Evolutionary conservation across 805 yeast genomes (phyloP).

Genomic region (Candida ipomoeae): DNA sequence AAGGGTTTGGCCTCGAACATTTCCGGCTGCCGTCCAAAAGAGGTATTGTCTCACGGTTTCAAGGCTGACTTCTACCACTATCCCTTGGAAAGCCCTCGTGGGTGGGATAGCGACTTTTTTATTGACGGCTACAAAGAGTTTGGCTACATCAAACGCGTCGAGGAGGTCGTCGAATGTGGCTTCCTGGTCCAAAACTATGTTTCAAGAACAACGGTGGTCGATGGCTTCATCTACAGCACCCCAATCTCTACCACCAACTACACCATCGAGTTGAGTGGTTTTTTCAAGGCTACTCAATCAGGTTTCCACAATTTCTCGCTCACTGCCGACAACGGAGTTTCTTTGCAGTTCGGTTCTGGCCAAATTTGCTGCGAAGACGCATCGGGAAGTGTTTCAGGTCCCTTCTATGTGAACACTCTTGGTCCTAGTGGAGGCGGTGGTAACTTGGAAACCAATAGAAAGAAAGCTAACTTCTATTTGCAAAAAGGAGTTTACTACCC

Average conservation of each 20-base stretch:
- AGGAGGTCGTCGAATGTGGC: background rate
- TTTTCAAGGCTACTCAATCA: slow-evolving; percentile 2
- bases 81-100: background rate
- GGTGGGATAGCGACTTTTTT: background rate
- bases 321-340: background rate
- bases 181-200: background rate
- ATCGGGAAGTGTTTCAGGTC: background rate
- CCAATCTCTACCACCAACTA: slow-evolving; percentile 4
- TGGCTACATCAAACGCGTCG: background rate
- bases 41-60: background rate
- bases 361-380: background rate
- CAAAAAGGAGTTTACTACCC: background rate
- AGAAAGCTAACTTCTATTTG: background rate
- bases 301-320: background rate
- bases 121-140: background rate
- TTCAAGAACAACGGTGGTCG: background rate
- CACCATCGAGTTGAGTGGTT: slow-evolving; percentile 7
- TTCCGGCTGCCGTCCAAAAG: background rate
- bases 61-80: background rate
- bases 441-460: background rate
- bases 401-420: background rate
- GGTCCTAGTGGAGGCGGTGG: background rate
- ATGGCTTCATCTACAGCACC: slow-evolving; percentile 3
- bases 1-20: background rate
- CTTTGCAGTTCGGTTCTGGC: background rate